phyloP scores from a whole-genome alignment of 208 protist genomes.

The Naegleria lovaniensis region DNA sequence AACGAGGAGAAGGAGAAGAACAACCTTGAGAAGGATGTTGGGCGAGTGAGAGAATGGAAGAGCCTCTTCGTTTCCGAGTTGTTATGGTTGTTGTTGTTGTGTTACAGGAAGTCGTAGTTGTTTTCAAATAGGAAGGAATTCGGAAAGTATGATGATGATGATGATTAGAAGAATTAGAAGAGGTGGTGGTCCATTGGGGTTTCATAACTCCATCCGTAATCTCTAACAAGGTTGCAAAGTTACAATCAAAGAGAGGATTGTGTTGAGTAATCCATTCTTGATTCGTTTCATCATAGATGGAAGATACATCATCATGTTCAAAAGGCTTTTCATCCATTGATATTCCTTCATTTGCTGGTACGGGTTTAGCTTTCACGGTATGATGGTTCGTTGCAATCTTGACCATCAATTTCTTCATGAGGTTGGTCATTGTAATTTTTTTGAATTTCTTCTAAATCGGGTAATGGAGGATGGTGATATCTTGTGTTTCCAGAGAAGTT shows the following conservation, averaged over 20 bases:
- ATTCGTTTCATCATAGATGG: not conserved
- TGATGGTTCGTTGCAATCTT: not conserved
- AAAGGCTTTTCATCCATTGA: not conserved
- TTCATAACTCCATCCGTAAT: no score
- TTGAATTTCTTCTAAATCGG: no score
- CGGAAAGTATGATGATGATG: no score
- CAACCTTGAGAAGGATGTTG: not conserved
- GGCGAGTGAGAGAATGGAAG: not conserved
- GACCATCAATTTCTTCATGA: not conserved
- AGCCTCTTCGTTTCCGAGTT: not conserved
- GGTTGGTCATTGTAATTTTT: not conserved
- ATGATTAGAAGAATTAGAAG: no score
- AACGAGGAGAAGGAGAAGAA: not conserved
- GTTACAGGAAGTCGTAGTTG: not conserved
- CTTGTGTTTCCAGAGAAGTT: no score
- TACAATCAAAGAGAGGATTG: not conserved
- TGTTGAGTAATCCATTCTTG: not conserved
- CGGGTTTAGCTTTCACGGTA: not conserved
- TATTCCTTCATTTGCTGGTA: not conserved
- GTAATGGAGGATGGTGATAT: no score
- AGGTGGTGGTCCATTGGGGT: no score
- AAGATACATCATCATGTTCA: not conserved
- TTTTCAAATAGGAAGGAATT: no score
- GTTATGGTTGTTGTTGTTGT: no score
- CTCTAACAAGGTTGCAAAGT: not conserved